These are phyloP conservation scores for Phyllosticta capitalensis DNA, from an alignment of 2,329 filamentous ascomycete genomes.

Conservation along the genomic window DNA sequence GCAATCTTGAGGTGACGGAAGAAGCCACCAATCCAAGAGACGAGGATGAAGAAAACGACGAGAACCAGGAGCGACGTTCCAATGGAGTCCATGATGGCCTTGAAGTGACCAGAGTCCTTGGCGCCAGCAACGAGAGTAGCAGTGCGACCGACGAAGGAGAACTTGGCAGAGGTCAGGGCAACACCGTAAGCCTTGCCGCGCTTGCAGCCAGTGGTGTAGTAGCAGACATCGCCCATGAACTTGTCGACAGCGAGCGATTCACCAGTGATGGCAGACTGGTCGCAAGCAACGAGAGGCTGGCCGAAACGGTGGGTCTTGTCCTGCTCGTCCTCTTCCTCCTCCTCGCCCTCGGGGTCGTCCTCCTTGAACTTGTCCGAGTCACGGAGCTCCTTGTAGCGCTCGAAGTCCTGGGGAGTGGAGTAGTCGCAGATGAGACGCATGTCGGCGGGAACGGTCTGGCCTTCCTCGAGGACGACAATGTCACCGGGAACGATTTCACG, in stretches of 20 bases:
- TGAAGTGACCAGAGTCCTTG: constrained; percentile 69
- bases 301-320: constrained; percentile 47
- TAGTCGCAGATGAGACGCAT: constrained; percentile 65
- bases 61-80: constrained; percentile 64
- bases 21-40: constrained; percentile 70
- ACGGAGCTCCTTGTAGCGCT: constrained; percentile 55
- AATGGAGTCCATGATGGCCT: constrained; percentile 76
- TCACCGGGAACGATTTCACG: constrained; percentile 68
- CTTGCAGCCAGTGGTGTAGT: constrained; percentile 77
- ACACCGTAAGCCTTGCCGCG: constrained; percentile 67
- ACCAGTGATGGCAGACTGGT: constrained; percentile 74
- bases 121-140: constrained; percentile 65
- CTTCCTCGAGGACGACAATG: constrained; percentile 66
- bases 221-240: constrained; percentile 66
- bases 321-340: constrained; percentile 46
- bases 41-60: constrained; percentile 68
- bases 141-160: constrained; percentile 69
- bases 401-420: constrained; percentile 55
- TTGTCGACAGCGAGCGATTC: constrained; percentile 72
- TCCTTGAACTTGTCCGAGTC: constrained; percentile 44
- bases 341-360: constrained; percentile 50
- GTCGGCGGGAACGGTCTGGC: constrained; percentile 60
- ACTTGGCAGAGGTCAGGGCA: constrained; percentile 55
- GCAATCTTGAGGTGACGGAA: constrained; percentile 60
- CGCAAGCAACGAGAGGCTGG: constrained; percentile 58